These are phyloP conservation scores for Ophiosphaerella narmari DNA, from an alignment of 2,329 filamentous ascomycete species.

Conservation along the genomic window DNA sequence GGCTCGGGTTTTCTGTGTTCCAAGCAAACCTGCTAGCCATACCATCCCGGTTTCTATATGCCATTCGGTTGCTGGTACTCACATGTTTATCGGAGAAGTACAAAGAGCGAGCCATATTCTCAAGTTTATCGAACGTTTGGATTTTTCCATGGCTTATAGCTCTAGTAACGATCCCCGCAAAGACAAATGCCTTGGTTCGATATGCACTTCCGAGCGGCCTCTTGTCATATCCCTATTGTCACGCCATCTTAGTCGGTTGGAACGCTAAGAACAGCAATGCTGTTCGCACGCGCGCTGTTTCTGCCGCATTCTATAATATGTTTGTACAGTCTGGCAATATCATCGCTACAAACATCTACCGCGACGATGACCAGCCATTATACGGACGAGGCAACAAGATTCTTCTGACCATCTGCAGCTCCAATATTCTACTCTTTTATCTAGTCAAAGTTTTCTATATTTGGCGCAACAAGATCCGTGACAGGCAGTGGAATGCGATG, in stretches of 20 bases:
- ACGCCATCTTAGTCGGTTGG: slow-evolving; percentile 49
- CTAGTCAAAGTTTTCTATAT: slow-evolving; percentile 49
- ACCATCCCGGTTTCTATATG: slow-evolving; percentile 45
- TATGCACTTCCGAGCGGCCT: slow-evolving; percentile 57
- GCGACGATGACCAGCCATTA: slow-evolving; percentile 51
- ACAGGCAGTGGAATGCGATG: slow-evolving; percentile 34
- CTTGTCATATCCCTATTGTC: slow-evolving; percentile 60
- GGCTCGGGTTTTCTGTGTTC: slow-evolving; percentile 66
- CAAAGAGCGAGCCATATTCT: slow-evolving; percentile 53
- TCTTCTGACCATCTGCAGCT: slow-evolving; percentile 38
- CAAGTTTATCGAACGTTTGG: slow-evolving; percentile 62
- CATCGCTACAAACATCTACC: slow-evolving; percentile 55
- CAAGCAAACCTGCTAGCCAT: slow-evolving; percentile 67
- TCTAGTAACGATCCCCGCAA: slow-evolving; percentile 53
- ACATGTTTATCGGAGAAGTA: slow-evolving; percentile 54
- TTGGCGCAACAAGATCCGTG: slow-evolving; percentile 45
- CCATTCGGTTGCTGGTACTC: slow-evolving; percentile 50
- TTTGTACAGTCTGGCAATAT: slow-evolving; percentile 55
- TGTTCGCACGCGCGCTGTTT: slow-evolving; percentile 47
- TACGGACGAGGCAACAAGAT: slow-evolving; percentile 50
- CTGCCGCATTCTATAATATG: slow-evolving; percentile 50
- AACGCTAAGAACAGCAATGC: slow-evolving; percentile 46
- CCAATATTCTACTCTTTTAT: slow-evolving; percentile 41
- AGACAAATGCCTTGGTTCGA: slow-evolving; percentile 55
- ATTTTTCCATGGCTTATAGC: slow-evolving; percentile 63